Base-by-base conservation (phyloP, 768 basidiomycete species). In the Sarcodon sp. region DNA sequence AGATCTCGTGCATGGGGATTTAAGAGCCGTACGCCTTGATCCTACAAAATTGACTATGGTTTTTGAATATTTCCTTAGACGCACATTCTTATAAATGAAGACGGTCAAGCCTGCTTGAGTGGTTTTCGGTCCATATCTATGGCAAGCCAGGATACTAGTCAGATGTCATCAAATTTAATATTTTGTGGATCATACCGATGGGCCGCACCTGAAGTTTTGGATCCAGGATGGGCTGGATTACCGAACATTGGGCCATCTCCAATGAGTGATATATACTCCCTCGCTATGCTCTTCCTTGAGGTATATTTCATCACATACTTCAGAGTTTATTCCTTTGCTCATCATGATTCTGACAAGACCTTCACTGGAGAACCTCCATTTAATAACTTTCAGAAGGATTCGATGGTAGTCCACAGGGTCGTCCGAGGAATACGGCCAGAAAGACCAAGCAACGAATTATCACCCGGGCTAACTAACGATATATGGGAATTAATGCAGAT, bases 241-340 rank as follows among this genome's bases (percentile, higher is more conserved):
- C 15, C 15, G 11, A 41, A 13, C 16, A 13, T 15, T 27, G 39
- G 13, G 7, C 39, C 13, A 11, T 16, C 39, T 7, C 27, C 7
- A 9, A 11, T 4, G 13, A 41, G 39, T 13, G 39, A 41, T 13
- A 27, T 41, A 15, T 41, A 41, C 27, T 15, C 39, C 4, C 13
- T 41, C 13, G 39, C 16, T 9, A 41, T 41, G 39, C 1, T 41
- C 13, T 16, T 41, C 7, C 27, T 16, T 4, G 39, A 41, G 39
- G 39, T 41, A 8, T 16, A 7, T 13, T 4, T 27, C 21, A 27
- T 4, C 6, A 59, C 49, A 12, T 64, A 16, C 1, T 13, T 8
- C 39, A 16, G 39, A 15, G 8, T 41, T 41, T 15, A 2, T 27
- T 27, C 39, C 15, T 9, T 16, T 13, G 13, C 39, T 3, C n/a